Base-by-base conservation (phyloP, 805 yeast species). In the Pichia manshurica region DNA sequence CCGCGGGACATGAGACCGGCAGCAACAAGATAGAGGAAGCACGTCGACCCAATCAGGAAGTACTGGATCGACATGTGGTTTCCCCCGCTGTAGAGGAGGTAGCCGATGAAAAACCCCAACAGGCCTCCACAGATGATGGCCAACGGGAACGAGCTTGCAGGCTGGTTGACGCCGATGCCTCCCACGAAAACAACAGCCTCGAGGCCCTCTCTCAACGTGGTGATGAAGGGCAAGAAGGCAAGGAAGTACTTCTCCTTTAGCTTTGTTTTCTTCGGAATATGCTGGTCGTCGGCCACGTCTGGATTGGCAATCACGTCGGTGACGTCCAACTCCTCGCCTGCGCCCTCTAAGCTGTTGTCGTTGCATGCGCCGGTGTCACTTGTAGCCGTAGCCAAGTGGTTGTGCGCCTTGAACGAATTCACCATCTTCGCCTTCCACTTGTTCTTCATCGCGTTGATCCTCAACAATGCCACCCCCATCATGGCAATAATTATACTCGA, bases 101-200 rank as follows among this genome's bases (percentile, higher is more conserved):
- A 62, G 1, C 96, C 96, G 15, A 87, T 75, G 2, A 71, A 52
- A 5, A 74, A 65, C 6, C 96, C 95, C 0, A 78, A 57, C 0
- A 73, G 50, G 2, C 80, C 67, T 0, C 89, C 96, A 0, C 71
- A 51, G 0, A 81, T 25, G 42, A 79, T 78, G 0, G 93, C 81
- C 32, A 83, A 60, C 16, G 90, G 82, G 50, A 85, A 74, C 0
- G 88, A 77, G 0, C 78, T 60, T 12, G 78, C 61, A 5, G 91
- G 88, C 53, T 81, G 86, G 32, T 81, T 78, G 49, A 86, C 79
- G 20, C 88, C 88, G 38, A 89, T 82, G 23, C 96, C 97, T 3
- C 96, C 96, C 38, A 89, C 74, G 57, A 89, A 89, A 2, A 89
- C 93, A 33, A 89, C 89, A 0, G 96, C 96, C 64, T 89, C 96